Conservation (phyloP, 2,329 filamentous ascomycete species). For the Chaetothyriales sp. region DNA sequence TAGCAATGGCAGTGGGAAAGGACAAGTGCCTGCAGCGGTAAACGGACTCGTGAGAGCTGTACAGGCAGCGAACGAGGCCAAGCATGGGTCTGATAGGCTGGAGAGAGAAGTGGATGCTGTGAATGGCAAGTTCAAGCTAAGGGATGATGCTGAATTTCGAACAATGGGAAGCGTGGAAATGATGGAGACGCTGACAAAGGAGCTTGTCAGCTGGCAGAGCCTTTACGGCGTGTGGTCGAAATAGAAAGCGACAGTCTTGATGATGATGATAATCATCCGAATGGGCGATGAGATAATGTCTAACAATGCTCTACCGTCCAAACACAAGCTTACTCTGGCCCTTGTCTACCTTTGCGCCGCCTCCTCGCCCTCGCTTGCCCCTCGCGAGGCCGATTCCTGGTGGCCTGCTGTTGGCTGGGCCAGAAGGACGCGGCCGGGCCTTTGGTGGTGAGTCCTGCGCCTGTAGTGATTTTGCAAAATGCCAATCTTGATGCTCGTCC, state of each 20-base stretch:
- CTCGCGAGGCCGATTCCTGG: background rate
- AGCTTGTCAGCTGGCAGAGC: conserved; percentile 74
- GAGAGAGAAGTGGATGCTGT: conserved; percentile 19
- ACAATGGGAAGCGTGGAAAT: conserved; percentile 67
- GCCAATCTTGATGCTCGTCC: conserved; percentile 80
- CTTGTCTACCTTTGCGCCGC: conserved; percentile 10
- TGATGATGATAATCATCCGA: too few species aligned
- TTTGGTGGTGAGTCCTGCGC: conserved; percentile 38
- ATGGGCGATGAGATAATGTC: background rate
- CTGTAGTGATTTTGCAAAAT: conserved; percentile 78
- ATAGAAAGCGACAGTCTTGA: background rate
- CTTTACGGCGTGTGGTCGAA: conserved; percentile 41
- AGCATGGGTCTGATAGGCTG: conserved; percentile 22
- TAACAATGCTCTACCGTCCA: conserved; percentile 4
- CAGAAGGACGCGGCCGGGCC: conserved; percentile 7
- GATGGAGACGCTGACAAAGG: conserved; percentile 73
- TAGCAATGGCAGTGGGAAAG: conserved; percentile 9
- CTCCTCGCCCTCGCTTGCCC: conserved; percentile 12
- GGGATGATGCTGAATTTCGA: conserved; percentile 46
- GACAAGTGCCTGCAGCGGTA: conserved; percentile 12
- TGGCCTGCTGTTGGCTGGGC: conserved; percentile 3
- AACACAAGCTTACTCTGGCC: conserved; percentile 17
- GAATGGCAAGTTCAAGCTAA: conserved; percentile 15
- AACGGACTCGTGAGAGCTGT: conserved; percentile 22
- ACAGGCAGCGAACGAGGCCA: conserved; percentile 5